These are phyloP conservation scores for Echinosophora koreensis DNA, from an alignment of 306 rosid genomes.

Conservation along the genomic window DNA sequence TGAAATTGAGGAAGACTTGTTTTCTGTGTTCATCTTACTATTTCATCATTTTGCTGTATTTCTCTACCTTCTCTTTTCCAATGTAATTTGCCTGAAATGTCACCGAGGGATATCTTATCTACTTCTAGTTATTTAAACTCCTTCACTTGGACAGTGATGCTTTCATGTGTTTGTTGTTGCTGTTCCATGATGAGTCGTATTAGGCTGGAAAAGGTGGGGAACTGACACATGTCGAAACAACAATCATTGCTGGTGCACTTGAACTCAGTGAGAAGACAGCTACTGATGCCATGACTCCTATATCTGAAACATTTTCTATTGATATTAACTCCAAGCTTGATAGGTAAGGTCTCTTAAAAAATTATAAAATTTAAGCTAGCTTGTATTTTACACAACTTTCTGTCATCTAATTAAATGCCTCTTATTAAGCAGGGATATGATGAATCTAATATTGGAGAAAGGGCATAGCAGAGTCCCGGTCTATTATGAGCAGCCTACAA, in stretches of 20 bases:
- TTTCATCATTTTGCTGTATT: constrained; percentile 29
- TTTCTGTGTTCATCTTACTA: constrained; percentile 19
- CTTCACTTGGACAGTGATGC: constrained; percentile 12
- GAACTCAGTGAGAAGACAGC: constrained; percentile 83
- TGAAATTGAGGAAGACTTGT: constrained; percentile 8
- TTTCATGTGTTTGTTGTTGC: neutral
- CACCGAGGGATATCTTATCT: constrained; percentile 3
- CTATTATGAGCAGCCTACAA: constrained; percentile 82
- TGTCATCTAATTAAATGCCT: constrained; percentile 40
- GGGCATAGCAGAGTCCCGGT: constrained; percentile 99
- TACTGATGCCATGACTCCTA: constrained; percentile 90
- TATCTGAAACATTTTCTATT: constrained; percentile 75
- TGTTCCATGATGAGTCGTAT: constrained; percentile 40
- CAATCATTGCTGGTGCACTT: constrained; percentile 97
- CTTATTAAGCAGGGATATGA: constrained; percentile 64
- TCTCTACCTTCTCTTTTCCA: neutral
- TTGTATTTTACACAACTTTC: constrained; percentile 22
- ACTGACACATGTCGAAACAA: constrained; percentile 92
- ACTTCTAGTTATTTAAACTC: neutral
- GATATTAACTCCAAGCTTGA: constrained; percentile 82
- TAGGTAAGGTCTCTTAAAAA: constrained; percentile 57
- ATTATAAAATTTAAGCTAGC: constrained; percentile 4
- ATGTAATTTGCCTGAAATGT: neutral
- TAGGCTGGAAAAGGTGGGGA: constrained; percentile 99
- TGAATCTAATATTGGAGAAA: constrained; percentile 77